Base-by-base conservation (phyloP, 2,329 filamentous ascomycete species). In the Macroventuria anomochaeta region DNA sequence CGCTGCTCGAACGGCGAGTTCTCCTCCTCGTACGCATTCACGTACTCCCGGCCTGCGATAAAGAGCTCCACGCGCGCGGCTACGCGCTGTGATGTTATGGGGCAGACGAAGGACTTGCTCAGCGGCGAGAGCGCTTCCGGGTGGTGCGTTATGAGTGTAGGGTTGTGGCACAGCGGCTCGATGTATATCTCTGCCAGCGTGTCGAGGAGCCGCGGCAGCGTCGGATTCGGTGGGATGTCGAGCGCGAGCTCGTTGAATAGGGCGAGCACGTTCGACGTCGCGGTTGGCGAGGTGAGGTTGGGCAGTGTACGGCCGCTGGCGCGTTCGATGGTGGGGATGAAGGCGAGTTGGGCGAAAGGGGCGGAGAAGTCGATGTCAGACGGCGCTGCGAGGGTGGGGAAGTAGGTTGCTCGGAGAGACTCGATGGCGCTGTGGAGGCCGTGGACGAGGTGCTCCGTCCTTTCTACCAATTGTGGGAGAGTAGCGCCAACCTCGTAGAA, bases 1-100 rank as follows among this genome's bases (percentile, higher is more conserved):
- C 90, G 83, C 77, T 99, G 95, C 65, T 88, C 89, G 47, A 89
- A 87, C 0, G 95, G 95, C 44, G 91, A 90, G 74, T 99, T 99
- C 73, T 99, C 95, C 76, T 99, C 95, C 74, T 99, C 95, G 74
- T 99, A 99, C 79, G 93, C 96, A 75, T 99, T 99, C 56, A 93
- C 91, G 26, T 96, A 82, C 71, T 99, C 95, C 48, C 86, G 85
- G 33, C 88, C 86, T 42, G 85, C 78, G 58, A 96, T 85, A 76
- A 96, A 96, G 18, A 96, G 83, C 75, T 97, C 93, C 0, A 89
- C 90, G 5, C 93, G 87, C 0, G 91, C 90, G 1, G 91, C 88
- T 1, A 96, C 86, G 7, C 83, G 75, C 71, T 97, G 93, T 12
- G 82, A 80, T 0, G 87, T 79, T 7, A 69, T 74, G 0, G 85